A percentile compares a stretch with the other conserved stretches of the same genome.
Evolutionary conservation across 129 eudicot species (phyloP).

Genomic region (Logfia minima): DNA sequence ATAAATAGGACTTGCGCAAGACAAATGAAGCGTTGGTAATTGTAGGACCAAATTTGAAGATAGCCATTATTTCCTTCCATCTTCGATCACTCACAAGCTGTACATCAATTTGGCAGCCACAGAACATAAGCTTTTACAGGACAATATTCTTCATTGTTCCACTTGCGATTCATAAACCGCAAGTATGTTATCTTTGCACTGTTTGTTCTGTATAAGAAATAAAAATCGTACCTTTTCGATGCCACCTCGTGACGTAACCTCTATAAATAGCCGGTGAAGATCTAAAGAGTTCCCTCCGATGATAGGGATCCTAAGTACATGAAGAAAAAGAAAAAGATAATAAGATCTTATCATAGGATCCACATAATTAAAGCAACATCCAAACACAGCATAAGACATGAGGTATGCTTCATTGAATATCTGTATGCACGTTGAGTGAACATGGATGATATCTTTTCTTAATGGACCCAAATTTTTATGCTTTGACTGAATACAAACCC

Average conservation of each 20-base stretch:
- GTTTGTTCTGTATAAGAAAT: not conserved
- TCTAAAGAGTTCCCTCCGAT: constrained; percentile 76
- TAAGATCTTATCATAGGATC: not conserved
- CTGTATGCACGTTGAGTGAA: not conserved
- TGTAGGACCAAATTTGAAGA: constrained; percentile 63
- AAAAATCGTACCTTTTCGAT: constrained; percentile 62
- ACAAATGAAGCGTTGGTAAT: constrained; percentile 76
- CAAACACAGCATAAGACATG: not conserved
- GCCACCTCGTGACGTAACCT: constrained; percentile 95
- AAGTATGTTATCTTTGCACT: not conserved
- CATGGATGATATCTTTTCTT: not conserved
- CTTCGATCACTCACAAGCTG: constrained; percentile 77
- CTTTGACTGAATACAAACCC: not conserved
- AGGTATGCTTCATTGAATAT: not conserved
- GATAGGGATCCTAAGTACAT: constrained; percentile 61
- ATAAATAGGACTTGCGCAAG: constrained; percentile 66
- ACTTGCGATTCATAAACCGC: not conserved
- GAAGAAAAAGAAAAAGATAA: not conserved
- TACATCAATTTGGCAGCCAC: constrained; percentile 6
- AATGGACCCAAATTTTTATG: not conserved
- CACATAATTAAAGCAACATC: not conserved
- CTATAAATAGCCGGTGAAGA: constrained; percentile 77
- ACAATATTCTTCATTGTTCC: not conserved
- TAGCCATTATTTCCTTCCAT: constrained; percentile 79
- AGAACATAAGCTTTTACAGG: not conserved